Conservation (phyloP, 306 rosid genomes). For the Cicer judaicum region DNA sequence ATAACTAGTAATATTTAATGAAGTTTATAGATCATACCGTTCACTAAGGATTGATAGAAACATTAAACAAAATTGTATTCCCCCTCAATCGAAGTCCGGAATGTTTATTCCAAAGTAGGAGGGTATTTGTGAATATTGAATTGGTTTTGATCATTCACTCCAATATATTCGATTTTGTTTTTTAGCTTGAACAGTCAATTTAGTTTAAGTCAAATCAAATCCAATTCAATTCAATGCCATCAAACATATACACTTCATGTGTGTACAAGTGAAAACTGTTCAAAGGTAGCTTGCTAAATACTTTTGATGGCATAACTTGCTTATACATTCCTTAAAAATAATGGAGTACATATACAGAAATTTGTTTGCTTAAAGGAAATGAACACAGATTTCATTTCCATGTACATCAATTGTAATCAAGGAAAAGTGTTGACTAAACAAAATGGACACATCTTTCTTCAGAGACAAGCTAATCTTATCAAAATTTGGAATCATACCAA, state of each 20-base stretch:
- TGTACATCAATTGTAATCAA: slow-evolving; percentile 18
- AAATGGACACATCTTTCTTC: slow-evolving; percentile 24
- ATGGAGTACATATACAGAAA: neutral
- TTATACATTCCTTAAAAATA: neutral
- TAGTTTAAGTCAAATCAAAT: neutral
- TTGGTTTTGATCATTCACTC: neutral
- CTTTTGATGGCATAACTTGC: neutral
- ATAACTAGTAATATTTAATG: neutral
- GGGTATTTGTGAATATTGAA: neutral
- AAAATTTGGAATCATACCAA: slow-evolving; percentile 25
- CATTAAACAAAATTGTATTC: neutral
- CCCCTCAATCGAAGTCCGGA: neutral
- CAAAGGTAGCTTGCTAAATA: neutral
- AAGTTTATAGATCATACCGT: neutral
- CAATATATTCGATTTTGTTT: neutral
- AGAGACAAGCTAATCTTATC: slow-evolving; percentile 8
- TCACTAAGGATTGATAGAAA: neutral
- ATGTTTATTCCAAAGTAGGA: neutral
- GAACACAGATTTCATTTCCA: slow-evolving; percentile 4
- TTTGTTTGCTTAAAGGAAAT: slow-evolving; percentile 11
- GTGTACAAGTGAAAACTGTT: neutral
- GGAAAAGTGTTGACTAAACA: neutral
- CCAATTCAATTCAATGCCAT: neutral
- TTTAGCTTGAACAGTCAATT: neutral
- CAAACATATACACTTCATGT: neutral